Evolutionary conservation across 148 eudicot species (phyloP).

Genomic region (Vaccinium macrocarpon): DNA sequence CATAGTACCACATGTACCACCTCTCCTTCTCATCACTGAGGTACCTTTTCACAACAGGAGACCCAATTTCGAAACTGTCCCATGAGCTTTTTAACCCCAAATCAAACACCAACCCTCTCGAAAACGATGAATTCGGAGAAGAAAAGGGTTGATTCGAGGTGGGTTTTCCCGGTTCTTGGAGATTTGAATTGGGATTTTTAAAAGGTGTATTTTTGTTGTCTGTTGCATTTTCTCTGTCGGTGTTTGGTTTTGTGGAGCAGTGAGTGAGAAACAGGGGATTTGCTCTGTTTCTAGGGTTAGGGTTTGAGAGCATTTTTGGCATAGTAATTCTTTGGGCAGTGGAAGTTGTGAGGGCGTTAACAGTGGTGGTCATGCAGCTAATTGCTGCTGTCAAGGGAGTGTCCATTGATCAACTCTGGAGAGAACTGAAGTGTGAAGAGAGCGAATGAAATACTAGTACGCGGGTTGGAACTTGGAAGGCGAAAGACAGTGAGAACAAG

Average conservation of each 20-base stretch:
- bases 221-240: slow-evolving; percentile 30
- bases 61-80: slow-evolving; percentile 71
- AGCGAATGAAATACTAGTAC: too few relatives aligned
- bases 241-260: slow-evolving; percentile 54
- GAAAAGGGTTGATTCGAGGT: slow-evolving; percentile 24
- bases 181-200: slow-evolving; percentile 12
- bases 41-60: slow-evolving; percentile 83
- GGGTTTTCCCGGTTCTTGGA: slow-evolving; percentile 19
- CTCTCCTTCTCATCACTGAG: slow-evolving; percentile 82
- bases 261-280: slow-evolving; percentile 27
- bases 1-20: slow-evolving; percentile 93
- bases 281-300: slow-evolving; percentile 23
- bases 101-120: slow-evolving; percentile 68
- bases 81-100: slow-evolving; percentile 57
- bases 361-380: slow-evolving; percentile 16
- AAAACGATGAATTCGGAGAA: slow-evolving; percentile 31
- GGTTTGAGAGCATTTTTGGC: slow-evolving; percentile 22
- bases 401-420: slow-evolving; percentile 27
- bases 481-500: too few relatives aligned
- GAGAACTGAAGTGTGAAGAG: not conserved
- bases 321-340: slow-evolving; percentile 15
- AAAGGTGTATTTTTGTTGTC: slow-evolving; percentile 26
- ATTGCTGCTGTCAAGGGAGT: slow-evolving; percentile 17
- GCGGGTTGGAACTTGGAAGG: too few relatives aligned
- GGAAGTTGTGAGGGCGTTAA: slow-evolving; percentile 23